phyloP scores from a whole-genome alignment of 2,329 filamentous ascomycete genomes.

The Exserohilum turcica region DNA sequence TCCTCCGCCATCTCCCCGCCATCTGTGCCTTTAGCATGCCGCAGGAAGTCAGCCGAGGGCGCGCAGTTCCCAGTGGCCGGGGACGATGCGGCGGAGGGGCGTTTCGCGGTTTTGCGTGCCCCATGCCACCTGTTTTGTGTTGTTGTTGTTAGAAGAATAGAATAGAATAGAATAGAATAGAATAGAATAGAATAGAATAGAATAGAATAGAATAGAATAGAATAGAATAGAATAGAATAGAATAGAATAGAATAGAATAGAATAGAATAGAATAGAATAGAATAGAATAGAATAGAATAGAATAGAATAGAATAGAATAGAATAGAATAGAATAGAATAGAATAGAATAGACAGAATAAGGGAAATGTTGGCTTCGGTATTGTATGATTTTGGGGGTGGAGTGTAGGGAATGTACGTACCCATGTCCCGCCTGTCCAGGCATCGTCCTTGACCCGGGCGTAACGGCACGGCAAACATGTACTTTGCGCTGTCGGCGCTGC shows the following conservation, averaged over 20 bases:
- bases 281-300: no score
- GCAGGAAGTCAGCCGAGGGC: constrained; percentile 68
- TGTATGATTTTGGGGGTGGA: no score
- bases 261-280: no score
- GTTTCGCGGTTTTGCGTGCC: constrained; percentile 80
- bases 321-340: no score
- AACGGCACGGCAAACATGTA: constrained; percentile 80
- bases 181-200: no score
- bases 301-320: no score
- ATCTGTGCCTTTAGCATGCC: constrained; percentile 73
- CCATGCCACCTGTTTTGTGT: constrained; percentile 75
- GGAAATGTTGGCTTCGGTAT: not conserved
- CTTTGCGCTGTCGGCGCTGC: constrained; percentile 65
- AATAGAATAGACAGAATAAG: no score
- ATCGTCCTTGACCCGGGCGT: constrained; percentile 69
- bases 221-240: no score
- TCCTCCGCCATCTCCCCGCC: constrained; percentile 68
- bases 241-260: no score
- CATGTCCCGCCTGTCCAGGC: constrained; percentile 52
- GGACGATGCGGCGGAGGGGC: constrained; percentile 69
- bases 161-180: no score
- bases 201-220: no score
- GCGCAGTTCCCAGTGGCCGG: constrained; percentile 78
- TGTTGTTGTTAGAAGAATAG: not conserved
- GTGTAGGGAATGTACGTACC: not conserved